Evolutionary conservation across 2,329 filamentous ascomycete species (phyloP).

Genomic region (Zarea fungicola): DNA sequence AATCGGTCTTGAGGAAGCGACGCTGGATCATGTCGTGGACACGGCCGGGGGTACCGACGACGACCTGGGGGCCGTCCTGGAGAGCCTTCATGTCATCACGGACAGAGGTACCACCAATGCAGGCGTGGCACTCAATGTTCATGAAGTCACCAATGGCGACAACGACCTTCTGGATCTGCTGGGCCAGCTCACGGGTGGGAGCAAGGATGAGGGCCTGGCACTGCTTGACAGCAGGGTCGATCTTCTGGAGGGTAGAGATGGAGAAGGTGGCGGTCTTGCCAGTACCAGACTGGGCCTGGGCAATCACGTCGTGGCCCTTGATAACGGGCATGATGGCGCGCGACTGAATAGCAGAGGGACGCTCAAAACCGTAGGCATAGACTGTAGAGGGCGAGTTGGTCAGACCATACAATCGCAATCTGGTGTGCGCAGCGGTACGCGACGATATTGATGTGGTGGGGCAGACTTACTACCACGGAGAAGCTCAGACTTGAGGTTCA

Average conservation of each 20-base stretch:
- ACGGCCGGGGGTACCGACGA: conserved; percentile 96
- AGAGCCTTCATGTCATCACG: conserved; percentile 99
- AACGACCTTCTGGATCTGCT: conserved; percentile 99
- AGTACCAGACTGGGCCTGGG: conserved; percentile 98
- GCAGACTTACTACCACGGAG: conserved; percentile 71
- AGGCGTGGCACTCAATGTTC: conserved; percentile 98
- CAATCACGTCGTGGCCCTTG: conserved; percentile 99
- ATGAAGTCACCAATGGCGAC: conserved; percentile 99
- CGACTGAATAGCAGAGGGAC: conserved; percentile 98
- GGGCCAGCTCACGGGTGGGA: conserved; percentile 95
- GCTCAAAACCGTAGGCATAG: conserved; percentile 99
- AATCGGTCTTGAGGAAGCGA: conserved; percentile 91
- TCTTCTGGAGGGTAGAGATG: conserved; percentile 97
- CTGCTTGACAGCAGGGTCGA: conserved; percentile 89
- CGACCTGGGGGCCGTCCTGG: conserved; percentile 91
- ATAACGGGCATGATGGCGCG: conserved; percentile 99
- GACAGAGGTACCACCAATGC: conserved; percentile 97
- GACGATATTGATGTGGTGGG: too few relatives aligned
- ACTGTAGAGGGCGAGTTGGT: conserved; percentile 41
- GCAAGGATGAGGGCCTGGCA: conserved; percentile 98
- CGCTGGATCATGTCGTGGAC: conserved; percentile 99
- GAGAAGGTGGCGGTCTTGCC: conserved; percentile 99
- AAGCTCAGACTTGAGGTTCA: conserved; percentile 95
- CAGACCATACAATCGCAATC: too few relatives aligned
- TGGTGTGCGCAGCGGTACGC: too few relatives aligned